Percentiles rank a stretch among this genome's conserved stretches.
phyloP scores from a whole-genome alignment of 2,329 filamentous ascomycete species.

The Phialocephala subalpina region DNA sequence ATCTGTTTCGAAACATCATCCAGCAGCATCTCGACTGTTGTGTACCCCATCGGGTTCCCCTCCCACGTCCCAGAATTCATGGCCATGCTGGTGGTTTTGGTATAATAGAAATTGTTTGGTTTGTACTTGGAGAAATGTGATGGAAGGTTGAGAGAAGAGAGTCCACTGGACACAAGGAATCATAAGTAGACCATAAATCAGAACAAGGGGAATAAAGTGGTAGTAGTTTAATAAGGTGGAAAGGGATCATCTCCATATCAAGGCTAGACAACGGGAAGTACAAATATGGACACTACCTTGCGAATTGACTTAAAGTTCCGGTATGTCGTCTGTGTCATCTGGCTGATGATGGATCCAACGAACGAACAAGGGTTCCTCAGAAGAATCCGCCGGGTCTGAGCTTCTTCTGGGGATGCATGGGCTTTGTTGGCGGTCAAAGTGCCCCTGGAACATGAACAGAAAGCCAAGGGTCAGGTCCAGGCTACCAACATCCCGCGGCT shows the following conservation, averaged over 20 bases:
- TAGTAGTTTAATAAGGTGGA: constrained; percentile 34
- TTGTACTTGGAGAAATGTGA: constrained; percentile 12
- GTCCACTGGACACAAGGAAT: constrained; percentile 29
- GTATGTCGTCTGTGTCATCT: constrained; percentile 47
- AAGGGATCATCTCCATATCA: constrained; percentile 39
- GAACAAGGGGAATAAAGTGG: constrained; percentile 29
- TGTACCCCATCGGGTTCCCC: constrained; percentile 42
- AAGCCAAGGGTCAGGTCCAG: constrained; percentile 37
- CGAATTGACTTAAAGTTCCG: constrained; percentile 42
- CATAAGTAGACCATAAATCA: constrained; percentile 31
- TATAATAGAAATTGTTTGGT: constrained; percentile 8
- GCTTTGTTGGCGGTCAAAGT: constrained; percentile 44
- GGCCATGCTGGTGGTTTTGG: constrained; percentile 22
- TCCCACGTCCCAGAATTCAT: constrained; percentile 41
- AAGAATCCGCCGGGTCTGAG: constrained; percentile 41
- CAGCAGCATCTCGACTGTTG: constrained; percentile 53
- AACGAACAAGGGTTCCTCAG: constrained; percentile 36
- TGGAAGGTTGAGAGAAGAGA: constrained; percentile 18
- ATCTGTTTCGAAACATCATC: constrained; percentile 63
- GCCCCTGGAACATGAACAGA: constrained; percentile 39
- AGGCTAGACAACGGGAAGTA: constrained; percentile 43
- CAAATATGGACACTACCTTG: constrained; percentile 43
- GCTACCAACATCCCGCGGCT: constrained; percentile 38
- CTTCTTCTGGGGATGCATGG: constrained; percentile 43
- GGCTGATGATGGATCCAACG: constrained; percentile 41